phyloP scores from a whole-genome alignment of 2,329 filamentous ascomycete species.

The Sporothrix euskadiensis region DNA sequence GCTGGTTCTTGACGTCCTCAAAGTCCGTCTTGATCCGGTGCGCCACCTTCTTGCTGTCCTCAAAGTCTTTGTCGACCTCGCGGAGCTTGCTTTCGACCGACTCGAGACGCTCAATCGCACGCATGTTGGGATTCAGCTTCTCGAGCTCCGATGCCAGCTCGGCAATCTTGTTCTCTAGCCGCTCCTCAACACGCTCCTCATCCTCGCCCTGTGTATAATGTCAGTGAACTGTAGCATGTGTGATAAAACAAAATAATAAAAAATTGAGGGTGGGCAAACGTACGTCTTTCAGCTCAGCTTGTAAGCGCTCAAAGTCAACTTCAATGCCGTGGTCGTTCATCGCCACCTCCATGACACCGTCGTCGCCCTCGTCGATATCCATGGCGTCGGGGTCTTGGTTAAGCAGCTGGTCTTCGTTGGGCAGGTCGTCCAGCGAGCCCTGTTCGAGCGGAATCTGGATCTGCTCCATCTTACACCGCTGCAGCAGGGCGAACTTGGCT shows the following conservation, averaged over 20 bases:
- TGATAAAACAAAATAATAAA: not conserved
- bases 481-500: conserved; percentile 78
- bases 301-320: conserved; percentile 78
- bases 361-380: conserved; percentile 80
- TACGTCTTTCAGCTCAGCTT: conserved; percentile 79
- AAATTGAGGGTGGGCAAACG: conserved; percentile 38
- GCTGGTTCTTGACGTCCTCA: conserved; percentile 74
- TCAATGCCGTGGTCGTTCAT: conserved; percentile 90
- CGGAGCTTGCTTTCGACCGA: conserved; percentile 80
- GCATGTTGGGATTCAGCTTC: conserved; percentile 95
- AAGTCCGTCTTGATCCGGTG: conserved; percentile 58
- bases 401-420: conserved; percentile 79
- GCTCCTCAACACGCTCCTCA: conserved; percentile 70
- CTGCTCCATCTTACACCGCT: conserved; percentile 90
- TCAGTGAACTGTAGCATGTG: not conserved
- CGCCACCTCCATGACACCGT: conserved; percentile 60
- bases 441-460: conserved; percentile 77
- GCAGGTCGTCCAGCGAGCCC: conserved; percentile 79
- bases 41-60: conserved; percentile 74
- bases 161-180: conserved; percentile 74
- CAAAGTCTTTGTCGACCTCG: conserved; percentile 84
- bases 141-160: conserved; percentile 77
- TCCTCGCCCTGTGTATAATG: conserved; percentile 39
- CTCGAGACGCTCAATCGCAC: conserved; percentile 87
- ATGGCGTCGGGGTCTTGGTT: conserved; percentile 82